Evolutionary conservation across 768 basidiomycete species (phyloP).

Genomic region (Russula foetens): DNA sequence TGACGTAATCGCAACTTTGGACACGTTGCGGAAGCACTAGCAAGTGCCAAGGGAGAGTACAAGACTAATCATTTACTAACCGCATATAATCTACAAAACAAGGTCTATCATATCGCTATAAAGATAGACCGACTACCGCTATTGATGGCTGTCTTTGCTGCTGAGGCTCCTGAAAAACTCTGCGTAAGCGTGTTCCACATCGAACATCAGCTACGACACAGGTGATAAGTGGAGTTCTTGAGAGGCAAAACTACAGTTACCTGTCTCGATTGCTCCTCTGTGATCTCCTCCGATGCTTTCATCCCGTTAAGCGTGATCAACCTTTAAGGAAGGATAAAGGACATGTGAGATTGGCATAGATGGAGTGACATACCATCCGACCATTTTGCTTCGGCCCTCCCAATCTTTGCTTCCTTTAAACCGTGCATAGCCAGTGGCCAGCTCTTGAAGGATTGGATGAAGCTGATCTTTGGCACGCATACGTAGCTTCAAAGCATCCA

Average conservation of each 20-base stretch:
- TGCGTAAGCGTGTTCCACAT: slow-evolving; percentile 93
- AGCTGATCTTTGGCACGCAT: slow-evolving; percentile 96
- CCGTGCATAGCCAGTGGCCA: slow-evolving; percentile 89
- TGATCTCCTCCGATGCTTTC: slow-evolving; percentile 94
- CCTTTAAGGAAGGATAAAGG: slow-evolving; percentile 37
- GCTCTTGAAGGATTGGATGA: slow-evolving; percentile 88
- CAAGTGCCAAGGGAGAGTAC: not conserved
- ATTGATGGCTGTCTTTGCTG: slow-evolving; percentile 26
- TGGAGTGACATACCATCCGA: slow-evolving; percentile 63
- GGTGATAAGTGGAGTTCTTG: not conserved
- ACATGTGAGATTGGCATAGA: not conserved
- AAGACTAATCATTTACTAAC: not conserved
- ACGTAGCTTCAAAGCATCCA: slow-evolving; percentile 92
- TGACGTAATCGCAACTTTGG: not conserved
- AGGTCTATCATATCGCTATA: not conserved
- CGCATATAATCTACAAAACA: not conserved
- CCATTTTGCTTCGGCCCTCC: slow-evolving; percentile 91
- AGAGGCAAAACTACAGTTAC: slow-evolving; percentile 32
- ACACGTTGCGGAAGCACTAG: not conserved
- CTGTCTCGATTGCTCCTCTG: slow-evolving; percentile 92
- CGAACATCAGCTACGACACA: slow-evolving; percentile 69
- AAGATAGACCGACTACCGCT: not conserved
- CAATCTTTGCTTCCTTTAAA: slow-evolving; percentile 95
- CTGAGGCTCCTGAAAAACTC: slow-evolving; percentile 82
- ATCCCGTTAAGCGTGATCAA: slow-evolving; percentile 93